A percentile compares a stretch with the other conserved stretches of the same genome.
Conservation (phyloP, 2,329 filamentous ascomycete species). For the Nemania sp. region DNA sequence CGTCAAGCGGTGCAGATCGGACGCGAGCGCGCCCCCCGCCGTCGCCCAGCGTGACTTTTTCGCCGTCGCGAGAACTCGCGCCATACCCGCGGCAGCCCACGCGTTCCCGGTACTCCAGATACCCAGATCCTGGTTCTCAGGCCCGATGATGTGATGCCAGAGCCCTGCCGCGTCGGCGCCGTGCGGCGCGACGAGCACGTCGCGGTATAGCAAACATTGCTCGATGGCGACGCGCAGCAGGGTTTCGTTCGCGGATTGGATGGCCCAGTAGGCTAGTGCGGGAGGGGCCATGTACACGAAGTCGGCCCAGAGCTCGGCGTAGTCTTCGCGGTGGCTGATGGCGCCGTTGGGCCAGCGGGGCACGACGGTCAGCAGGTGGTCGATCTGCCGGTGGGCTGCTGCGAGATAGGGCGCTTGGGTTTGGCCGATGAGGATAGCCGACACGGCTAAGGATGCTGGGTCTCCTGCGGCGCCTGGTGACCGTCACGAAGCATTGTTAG, state of each 20-base stretch:
- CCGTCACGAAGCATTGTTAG: constrained; percentile 4
- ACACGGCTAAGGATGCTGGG: constrained; percentile 49
- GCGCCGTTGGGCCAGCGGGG: constrained; percentile 50
- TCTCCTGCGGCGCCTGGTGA: constrained; percentile 44
- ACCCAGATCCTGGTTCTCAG: constrained; percentile 41
- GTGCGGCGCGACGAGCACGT: constrained; percentile 41
- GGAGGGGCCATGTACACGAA: constrained; percentile 55
- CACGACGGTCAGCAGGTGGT: constrained; percentile 44
- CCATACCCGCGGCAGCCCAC: constrained; percentile 52
- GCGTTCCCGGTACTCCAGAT: constrained; percentile 54
- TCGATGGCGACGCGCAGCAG: constrained; percentile 42
- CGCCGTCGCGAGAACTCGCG: constrained; percentile 49
- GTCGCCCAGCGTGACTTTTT: constrained; percentile 37
- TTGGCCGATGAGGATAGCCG: constrained; percentile 48
- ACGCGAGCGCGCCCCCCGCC: constrained; percentile 37
- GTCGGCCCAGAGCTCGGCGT: constrained; percentile 52
- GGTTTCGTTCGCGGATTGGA: constrained; percentile 41
- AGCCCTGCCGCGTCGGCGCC: constrained; percentile 36
- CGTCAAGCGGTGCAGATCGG: constrained; percentile 42
- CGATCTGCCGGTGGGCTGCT: constrained; percentile 46
- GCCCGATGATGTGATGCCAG: constrained; percentile 52
- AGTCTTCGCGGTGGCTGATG: constrained; percentile 49
- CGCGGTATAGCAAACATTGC: constrained; percentile 47
- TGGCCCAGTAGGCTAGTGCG: constrained; percentile 51
- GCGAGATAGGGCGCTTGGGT: constrained; percentile 38